Evolutionary conservation across 1,139 yeast species (phyloP), one percentile per base, ranked within the genome.

Genomic region (Zygoascus sp.): DNA sequence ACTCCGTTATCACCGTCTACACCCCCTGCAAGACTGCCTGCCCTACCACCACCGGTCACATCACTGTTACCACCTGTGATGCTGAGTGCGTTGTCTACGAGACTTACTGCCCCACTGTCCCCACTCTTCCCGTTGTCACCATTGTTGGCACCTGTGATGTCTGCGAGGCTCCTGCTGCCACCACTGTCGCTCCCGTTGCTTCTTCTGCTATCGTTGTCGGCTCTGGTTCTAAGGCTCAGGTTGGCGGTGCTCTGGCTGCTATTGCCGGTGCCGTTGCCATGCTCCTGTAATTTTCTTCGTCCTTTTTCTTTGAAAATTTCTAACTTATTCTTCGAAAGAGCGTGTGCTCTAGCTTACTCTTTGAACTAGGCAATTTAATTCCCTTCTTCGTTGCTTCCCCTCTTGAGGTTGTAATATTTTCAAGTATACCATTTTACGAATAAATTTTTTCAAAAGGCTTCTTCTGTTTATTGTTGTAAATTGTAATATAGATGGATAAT

Each of bases 21-120:
- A 49, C 59, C 32, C 55, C 57, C 17, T 49, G 58, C 42, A 55
- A 51, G 19, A 47, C 53, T 20, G 50, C 46, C 27, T 49, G 49
- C 11, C 32, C 44, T 19, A 40, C 41, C 34, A 37, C 23, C 2
- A 19, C 47, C 5, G 41, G 46, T 35, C 40, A 46, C 40, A 32
- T 28, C 17, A 21, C 43, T 25, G 21, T 46, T 13, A 49, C 49
- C 20, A 20, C 43, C 20, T 22, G 48, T 16, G 36, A 28, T 44
- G 25, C 5, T 7, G 25, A 25, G 27, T 27, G 51, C 42, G 30
- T 28, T 30, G 19, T 21, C 38, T 9, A 32, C 45, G 10, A 23
- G 43, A 8, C 42, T 48, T 15, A 32, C 35, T 22, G 42, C 40
- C 9, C 43, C 44, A 22, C 37, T 20, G 45, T 27, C 28, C 39